Evolutionary conservation across 1,139 yeast genomes (phyloP).

Genomic region (Schwanniomyces etchellsii): DNA sequence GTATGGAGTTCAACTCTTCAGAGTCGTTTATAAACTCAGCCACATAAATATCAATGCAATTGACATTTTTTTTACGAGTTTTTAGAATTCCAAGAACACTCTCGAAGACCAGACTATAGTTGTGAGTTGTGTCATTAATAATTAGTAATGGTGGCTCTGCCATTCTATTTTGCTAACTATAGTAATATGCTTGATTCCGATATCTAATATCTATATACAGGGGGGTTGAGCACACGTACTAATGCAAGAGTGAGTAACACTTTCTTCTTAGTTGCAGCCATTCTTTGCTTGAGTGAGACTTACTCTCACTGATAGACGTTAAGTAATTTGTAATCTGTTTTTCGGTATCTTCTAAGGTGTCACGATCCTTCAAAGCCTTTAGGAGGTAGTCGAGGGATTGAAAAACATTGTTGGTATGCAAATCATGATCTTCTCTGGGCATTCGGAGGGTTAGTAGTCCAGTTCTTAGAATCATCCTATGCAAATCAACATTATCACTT

Average conservation of each 20-base stretch:
- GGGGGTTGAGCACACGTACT: too few species aligned
- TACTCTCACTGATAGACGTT: too few species aligned
- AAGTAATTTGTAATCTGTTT: too few species aligned
- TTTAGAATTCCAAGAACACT: constrained; percentile 9
- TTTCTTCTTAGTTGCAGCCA: too few species aligned
- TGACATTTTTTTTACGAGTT: neutral
- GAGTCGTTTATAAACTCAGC: constrained; percentile 13
- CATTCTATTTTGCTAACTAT: neutral
- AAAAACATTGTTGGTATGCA: too few species aligned
- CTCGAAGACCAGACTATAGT: constrained; percentile 19
- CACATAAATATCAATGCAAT: constrained; percentile 21
- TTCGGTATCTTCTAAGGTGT: too few species aligned
- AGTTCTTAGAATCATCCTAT: constrained; percentile 22
- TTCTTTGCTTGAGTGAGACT: too few species aligned
- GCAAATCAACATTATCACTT: constrained; percentile 12
- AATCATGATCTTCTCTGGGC: too few species aligned
- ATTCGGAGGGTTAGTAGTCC: too few species aligned
- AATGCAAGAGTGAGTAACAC: constrained; percentile 2
- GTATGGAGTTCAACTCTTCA: constrained; percentile 18
- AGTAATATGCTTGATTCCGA: constrained; percentile 1
- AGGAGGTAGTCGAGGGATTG: too few species aligned
- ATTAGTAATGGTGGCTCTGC: constrained; percentile 12
- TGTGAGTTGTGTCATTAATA: constrained; percentile 13
- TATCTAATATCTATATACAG: constrained; percentile 3
- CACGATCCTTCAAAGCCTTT: too few species aligned